A percentile compares a stretch with the other conserved stretches of the same genome.
These are phyloP conservation scores for Debaryomyces udenii DNA, from an alignment of 1,139 yeast genomes.

Conservation along the genomic window DNA sequence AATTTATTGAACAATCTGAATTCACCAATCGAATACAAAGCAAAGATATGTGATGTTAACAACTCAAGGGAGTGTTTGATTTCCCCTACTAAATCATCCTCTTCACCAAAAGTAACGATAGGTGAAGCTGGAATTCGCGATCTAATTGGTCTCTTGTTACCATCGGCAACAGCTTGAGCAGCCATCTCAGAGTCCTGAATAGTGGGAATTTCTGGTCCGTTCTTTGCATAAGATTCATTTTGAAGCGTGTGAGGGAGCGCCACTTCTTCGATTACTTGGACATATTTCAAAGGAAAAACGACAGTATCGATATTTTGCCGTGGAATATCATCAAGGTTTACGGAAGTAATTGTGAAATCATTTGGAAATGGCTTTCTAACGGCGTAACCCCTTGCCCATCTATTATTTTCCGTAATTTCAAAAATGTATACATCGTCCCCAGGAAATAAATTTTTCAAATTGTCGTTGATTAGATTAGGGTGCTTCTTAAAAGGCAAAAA, in stretches of 20 bases:
- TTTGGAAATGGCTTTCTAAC: slow-evolving; percentile 66
- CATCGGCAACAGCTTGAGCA: slow-evolving; percentile 23
- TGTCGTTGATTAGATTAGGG: slow-evolving; percentile 41
- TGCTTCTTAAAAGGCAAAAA: slow-evolving; percentile 63
- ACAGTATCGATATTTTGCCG: slow-evolving; percentile 53
- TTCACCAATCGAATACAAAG: slow-evolving; percentile 72
- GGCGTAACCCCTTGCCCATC: slow-evolving; percentile 83
- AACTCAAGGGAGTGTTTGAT: slow-evolving; percentile 58
- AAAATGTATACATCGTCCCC: slow-evolving; percentile 84
- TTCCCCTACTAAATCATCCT: slow-evolving; percentile 49
- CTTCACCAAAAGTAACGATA: slow-evolving; percentile 1
- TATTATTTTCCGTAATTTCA: slow-evolving; percentile 57
- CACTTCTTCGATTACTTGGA: slow-evolving; percentile 38
- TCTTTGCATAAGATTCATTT: slow-evolving; percentile 37
- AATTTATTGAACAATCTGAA: slow-evolving; percentile 61
- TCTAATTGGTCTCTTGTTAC: neutral
- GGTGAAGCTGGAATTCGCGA: slow-evolving; percentile 17
- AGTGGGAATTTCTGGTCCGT: slow-evolving; percentile 44
- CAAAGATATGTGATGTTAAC: slow-evolving; percentile 64
- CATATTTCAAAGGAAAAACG: slow-evolving; percentile 63
- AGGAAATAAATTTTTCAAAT: slow-evolving; percentile 62
- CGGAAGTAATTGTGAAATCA: slow-evolving; percentile 64
- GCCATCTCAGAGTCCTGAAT: slow-evolving; percentile 48
- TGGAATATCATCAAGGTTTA: slow-evolving; percentile 65
- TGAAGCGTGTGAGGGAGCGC: slow-evolving; percentile 31